Base-by-base conservation (phyloP, 768 basidiomycete species). In the Termitomyces bulborhizus region DNA sequence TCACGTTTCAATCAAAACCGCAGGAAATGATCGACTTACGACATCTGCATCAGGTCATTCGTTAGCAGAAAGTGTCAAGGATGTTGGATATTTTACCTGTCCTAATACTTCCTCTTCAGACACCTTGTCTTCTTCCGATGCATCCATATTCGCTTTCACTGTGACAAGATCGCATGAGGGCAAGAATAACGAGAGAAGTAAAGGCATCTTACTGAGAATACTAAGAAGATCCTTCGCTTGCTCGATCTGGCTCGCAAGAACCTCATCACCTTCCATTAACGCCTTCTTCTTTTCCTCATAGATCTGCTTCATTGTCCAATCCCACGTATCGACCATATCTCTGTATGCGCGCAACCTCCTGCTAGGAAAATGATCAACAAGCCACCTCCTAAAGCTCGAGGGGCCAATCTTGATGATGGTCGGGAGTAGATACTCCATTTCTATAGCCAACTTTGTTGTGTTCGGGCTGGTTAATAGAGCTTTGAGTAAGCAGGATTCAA, bases 101-200 rank as follows among this genome's bases (percentile, higher is more conserved):
- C 56, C 67, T 4, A 72, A 7, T 1, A 73, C 56, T 55, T 72
- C 69, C 6, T 50, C 31, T 24, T 73, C 72, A 8, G 65, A 50
- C 12, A 73, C 57, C 36, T 59, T 58, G 37, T 72, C 71, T 24
- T 60, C 58, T 13, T 65, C 65, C 6, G 63, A 60, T 3, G 69
- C 66, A 12, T 59, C 52, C 54, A 59, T 63, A 47, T 72, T 73
- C 8, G 66, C 69, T 48, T 63, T 68, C 56, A 71, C 70, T 73
- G 52, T 41, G n/a, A 3, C 7, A n/a, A 27, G 41, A 44, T 41
- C 5, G 48, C 31, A 3, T 48, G 24, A 34, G 26, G 12, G 5
- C 7, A 32, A 21, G 1, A 41, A 11, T 37, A 13, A 6, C n/a
- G 16, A 43, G 4, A 24, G 12, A 37, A 11, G 4, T 5, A 42